phyloP scores from a whole-genome alignment of 768 basidiomycete genomes.

The Lactarius sp. region DNA sequence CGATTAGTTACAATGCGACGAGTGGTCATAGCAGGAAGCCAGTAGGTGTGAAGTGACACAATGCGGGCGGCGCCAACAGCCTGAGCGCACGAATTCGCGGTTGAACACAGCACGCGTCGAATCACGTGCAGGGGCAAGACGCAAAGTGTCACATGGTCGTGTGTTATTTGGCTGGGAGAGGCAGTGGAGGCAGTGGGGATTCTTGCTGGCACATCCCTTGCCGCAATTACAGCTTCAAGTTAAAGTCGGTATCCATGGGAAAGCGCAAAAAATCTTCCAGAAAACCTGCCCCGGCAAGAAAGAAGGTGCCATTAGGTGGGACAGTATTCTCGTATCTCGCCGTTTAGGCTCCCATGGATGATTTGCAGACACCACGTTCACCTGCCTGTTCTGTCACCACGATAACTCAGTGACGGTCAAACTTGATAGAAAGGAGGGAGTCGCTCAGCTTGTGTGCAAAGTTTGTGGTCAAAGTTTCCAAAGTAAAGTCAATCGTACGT shows the following conservation, averaged over 20 bases:
- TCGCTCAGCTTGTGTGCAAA: slow-evolving; percentile 75
- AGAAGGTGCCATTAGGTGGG: slow-evolving; percentile 70
- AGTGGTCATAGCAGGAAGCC: slow-evolving; percentile 47
- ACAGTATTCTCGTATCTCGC: not conserved
- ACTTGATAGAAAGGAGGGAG: slow-evolving; percentile 79
- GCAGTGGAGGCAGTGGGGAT: not conserved
- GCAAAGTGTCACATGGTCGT: slow-evolving; percentile 10
- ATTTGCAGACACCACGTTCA: slow-evolving; percentile 68
- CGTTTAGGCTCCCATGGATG: slow-evolving; percentile 6
- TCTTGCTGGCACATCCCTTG: slow-evolving; percentile 1
- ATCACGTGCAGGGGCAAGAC: slow-evolving; percentile 27
- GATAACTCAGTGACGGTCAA: slow-evolving; percentile 84
- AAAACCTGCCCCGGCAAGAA: slow-evolving; percentile 65
- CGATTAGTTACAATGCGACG: slow-evolving; percentile 55
- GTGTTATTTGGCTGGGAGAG: not conserved
- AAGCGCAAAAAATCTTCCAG: slow-evolving; percentile 88
- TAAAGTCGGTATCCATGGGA: slow-evolving; percentile 50
- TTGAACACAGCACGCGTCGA: slow-evolving; percentile 19
- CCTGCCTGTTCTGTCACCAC: slow-evolving; percentile 86
- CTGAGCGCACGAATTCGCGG: not conserved
- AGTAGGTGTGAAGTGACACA: not conserved
- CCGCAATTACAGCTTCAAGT: not conserved
- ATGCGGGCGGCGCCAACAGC: not conserved
- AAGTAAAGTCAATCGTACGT: slow-evolving; percentile 80
- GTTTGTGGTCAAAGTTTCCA: slow-evolving; percentile 86